phyloP scores from a whole-genome alignment of 2,329 filamentous ascomycete species.

The Aspergillus ochraceus region DNA sequence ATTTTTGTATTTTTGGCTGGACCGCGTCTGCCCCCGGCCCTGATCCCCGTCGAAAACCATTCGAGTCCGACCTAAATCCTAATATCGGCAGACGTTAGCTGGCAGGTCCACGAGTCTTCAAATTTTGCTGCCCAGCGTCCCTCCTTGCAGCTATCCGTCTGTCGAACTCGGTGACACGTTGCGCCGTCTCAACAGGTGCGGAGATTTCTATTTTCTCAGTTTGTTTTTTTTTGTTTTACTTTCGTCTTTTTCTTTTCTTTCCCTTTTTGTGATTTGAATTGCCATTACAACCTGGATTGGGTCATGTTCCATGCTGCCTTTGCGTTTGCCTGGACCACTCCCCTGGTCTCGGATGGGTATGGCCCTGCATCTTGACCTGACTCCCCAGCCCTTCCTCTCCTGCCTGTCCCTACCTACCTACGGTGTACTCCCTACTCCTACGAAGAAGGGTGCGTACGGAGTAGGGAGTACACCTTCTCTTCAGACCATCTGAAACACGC shows the following conservation, averaged over 20 bases:
- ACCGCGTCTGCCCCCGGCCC: slow-evolving; percentile 3
- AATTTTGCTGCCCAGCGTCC: slow-evolving; percentile 7
- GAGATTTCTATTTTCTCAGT: slow-evolving; percentile 1
- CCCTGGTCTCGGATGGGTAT: too few relatives aligned
- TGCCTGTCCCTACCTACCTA: not conserved
- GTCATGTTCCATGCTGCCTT: not conserved
- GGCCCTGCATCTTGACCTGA: not conserved
- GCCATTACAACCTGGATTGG: not conserved
- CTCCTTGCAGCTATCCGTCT: slow-evolving; percentile 22
- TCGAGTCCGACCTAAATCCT: not conserved
- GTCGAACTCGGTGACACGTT: slow-evolving; percentile 19
- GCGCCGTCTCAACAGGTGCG: slow-evolving; percentile 16
- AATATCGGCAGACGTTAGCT: slow-evolving; percentile 1
- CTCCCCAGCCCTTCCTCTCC: not conserved
- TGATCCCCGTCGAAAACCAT: not conserved
- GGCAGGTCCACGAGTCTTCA: not conserved
- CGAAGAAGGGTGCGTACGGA: too few relatives aligned
- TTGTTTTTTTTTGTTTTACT: not conserved
- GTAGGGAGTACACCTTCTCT: not conserved
- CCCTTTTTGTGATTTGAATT: not conserved
- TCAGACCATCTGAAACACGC: slow-evolving; percentile 13
- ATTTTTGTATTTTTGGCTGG: slow-evolving; percentile 1
- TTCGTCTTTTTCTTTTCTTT: not conserved
- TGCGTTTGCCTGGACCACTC: too few relatives aligned
- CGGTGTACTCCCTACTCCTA: too few relatives aligned